Conservation (phyloP, 768 basidiomycete species). For the Podaxis sp. region DNA sequence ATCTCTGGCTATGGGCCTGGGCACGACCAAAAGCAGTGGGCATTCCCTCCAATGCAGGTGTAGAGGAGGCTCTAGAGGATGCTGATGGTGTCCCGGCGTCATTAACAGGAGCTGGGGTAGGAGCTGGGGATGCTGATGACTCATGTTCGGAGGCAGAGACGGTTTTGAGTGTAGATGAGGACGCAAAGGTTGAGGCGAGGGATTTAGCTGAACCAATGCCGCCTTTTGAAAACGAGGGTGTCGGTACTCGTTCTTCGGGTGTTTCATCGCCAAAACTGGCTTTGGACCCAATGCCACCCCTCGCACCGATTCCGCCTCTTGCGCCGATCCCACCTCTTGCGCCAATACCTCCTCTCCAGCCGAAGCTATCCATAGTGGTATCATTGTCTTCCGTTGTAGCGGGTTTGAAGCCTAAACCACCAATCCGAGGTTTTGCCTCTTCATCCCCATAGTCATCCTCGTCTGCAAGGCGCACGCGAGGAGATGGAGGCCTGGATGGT, state of each 20-base stretch:
- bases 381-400: constrained; percentile 7
- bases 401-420: constrained; percentile 45
- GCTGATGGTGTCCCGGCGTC: neutral
- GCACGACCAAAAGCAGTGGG: constrained; percentile 42
- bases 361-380: constrained; percentile 2
- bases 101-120: neutral
- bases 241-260: neutral
- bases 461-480: constrained; percentile 51
- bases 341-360: constrained; percentile 11
- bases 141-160: constrained; percentile 16
- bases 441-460: constrained; percentile 48
- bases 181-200: constrained; percentile 11
- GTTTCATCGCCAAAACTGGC: neutral
- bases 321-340: constrained; percentile 6
- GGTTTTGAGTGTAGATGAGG: constrained; percentile 17
- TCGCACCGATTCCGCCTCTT: constrained; percentile 14
- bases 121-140: constrained; percentile 15
- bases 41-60: constrained; percentile 23
- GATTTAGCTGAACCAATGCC: constrained; percentile 38
- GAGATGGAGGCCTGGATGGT: constrained; percentile 55
- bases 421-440: constrained; percentile 35
- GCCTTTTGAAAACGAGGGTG: constrained; percentile 38
- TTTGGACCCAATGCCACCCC: constrained; percentile 22
- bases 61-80: constrained; percentile 10
- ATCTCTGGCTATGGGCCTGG: constrained; percentile 26